Evolutionary conservation across 1,284 basidiomycete species (phyloP), one percentile per base, ranked within the genome.

Genomic region (Volvariella surrecta): DNA sequence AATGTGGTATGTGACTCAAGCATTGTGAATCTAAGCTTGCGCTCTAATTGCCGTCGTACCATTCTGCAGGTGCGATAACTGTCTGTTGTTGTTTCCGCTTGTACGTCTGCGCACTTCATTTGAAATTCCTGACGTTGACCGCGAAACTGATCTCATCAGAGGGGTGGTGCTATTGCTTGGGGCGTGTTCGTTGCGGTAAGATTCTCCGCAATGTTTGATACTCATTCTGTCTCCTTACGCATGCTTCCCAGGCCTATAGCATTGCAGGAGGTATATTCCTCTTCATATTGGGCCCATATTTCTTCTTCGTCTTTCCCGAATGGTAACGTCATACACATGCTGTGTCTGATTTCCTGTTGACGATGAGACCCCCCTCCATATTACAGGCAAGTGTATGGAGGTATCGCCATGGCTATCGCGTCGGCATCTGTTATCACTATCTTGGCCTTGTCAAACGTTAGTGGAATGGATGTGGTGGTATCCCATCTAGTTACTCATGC

Each of bases 111-210:
- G 42, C 44, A 41, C 31, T 31, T 38, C 24, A 28, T 28, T 28
- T 42, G 45, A 41, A 51, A 52, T 49, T 50, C 48, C 47, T 54
- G 47, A 48, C 37, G 38, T 41, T 46, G 41, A 42, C 24, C 16
- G 30, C 20, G 13, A 19, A 16, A 7, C 34, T 35, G n/a, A 43
- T 37, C 42, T 57, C 49, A 48, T 43, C 53, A 83, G 80, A 72
- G 79, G 55, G 76, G 65, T 60, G 84, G 84, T 57, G 81, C 82
- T 44, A 87, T 88, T 53, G 81, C 78, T 37, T 87, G 81, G 82
- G 78, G 67, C 50, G 66, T 78, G 47, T 52, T 79, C 52, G 76
- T 89, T 50, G 68, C 74, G 49, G 82, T 83, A 60, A 53, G 71
- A 61, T 42, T 35, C 13, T 15, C 9, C 34, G 34, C 13, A 35